phyloP scores from a whole-genome alignment of 2,329 filamentous ascomycete genomes.

The Capronia epimyces region DNA sequence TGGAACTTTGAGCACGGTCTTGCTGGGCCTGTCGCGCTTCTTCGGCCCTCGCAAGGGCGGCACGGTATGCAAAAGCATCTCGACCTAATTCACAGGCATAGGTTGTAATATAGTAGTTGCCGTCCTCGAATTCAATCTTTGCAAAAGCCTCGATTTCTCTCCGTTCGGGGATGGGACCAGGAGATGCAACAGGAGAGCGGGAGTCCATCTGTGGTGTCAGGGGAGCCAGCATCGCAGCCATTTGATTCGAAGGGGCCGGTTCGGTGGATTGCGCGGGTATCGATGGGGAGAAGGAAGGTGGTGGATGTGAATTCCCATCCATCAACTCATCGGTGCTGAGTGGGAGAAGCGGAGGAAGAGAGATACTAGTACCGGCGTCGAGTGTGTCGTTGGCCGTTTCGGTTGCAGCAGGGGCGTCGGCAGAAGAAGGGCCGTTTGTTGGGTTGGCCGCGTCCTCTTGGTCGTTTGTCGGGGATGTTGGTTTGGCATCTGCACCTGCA shows the following conservation, averaged over 20 bases:
- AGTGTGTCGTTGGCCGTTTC: conserved; percentile 3
- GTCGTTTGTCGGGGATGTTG: background rate
- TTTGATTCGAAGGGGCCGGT: conserved; percentile 1
- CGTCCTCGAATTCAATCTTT: conserved; percentile 60
- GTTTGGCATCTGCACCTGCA: conserved; percentile 1
- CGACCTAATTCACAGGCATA: conserved; percentile 59
- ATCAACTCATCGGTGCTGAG: conserved; percentile 15
- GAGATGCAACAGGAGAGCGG: conserved; percentile 12
- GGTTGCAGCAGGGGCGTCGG: background rate
- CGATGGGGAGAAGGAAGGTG: conserved; percentile 6
- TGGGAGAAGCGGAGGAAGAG: conserved; percentile 16
- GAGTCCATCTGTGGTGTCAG: conserved; percentile 11
- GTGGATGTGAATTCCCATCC: background rate
- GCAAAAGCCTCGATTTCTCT: conserved; percentile 54
- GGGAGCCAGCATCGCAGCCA: background rate
- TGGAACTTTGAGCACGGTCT: conserved; percentile 40
- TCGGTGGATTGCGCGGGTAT: conserved; percentile 6
- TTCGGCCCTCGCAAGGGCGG: conserved; percentile 42
- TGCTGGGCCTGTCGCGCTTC: conserved; percentile 38
- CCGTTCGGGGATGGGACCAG: conserved; percentile 18
- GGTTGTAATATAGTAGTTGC: conserved; percentile 61
- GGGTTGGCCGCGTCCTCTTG: background rate
- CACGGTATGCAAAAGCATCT: conserved; percentile 50
- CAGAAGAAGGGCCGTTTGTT: background rate
- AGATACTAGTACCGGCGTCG: conserved; percentile 5